A percentile compares a stretch with the other conserved stretches of the same genome.
Evolutionary conservation across 106 monocot species (phyloP).

Genomic region (Platanthera guangdongensis): DNA sequence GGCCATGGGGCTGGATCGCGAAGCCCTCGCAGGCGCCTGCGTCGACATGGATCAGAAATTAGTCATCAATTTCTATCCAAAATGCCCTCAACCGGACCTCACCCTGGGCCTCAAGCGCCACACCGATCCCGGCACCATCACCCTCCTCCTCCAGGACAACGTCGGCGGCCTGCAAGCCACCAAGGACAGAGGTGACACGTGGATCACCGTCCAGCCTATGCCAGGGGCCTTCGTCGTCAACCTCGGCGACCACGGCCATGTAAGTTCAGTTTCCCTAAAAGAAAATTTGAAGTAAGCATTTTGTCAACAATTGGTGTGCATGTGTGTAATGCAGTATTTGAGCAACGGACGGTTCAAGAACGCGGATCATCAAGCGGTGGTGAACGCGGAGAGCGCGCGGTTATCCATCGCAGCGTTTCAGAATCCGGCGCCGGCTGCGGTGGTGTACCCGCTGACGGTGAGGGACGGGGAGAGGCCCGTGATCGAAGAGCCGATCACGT

Average conservation of each 20-base stretch:
- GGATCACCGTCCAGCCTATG: slow-evolving; percentile 83
- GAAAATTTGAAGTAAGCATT: not conserved
- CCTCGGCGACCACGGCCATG: slow-evolving; percentile 91
- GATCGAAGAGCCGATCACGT: slow-evolving; percentile 68
- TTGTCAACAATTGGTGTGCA: too few species aligned
- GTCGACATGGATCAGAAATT: slow-evolving; percentile 93
- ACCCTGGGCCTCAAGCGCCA: slow-evolving; percentile 87
- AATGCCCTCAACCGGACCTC: slow-evolving; percentile 94
- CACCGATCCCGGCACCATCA: slow-evolving; percentile 91
- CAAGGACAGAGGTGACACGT: slow-evolving; percentile 64
- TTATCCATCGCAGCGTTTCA: slow-evolving; percentile 86
- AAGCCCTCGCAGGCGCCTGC: slow-evolving; percentile 64
- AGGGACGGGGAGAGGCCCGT: slow-evolving; percentile 70
- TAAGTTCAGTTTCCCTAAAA: slow-evolving; percentile 9
- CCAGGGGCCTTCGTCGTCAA: slow-evolving; percentile 82
- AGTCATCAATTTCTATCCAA: slow-evolving; percentile 84
- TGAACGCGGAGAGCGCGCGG: slow-evolving; percentile 72
- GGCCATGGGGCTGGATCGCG: slow-evolving; percentile 75
- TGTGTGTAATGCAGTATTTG: slow-evolving; percentile 34
- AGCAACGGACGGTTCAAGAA: slow-evolving; percentile 96
- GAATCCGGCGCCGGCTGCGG: slow-evolving; percentile 76
- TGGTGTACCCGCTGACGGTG: slow-evolving; percentile 69
- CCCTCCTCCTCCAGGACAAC: slow-evolving; percentile 78
- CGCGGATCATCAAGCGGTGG: slow-evolving; percentile 90
- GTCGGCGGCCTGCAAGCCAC: slow-evolving; percentile 91